Evolutionary conservation across 352 stramenopile species (phyloP).

Genomic region (Pythium inflatum): DNA sequence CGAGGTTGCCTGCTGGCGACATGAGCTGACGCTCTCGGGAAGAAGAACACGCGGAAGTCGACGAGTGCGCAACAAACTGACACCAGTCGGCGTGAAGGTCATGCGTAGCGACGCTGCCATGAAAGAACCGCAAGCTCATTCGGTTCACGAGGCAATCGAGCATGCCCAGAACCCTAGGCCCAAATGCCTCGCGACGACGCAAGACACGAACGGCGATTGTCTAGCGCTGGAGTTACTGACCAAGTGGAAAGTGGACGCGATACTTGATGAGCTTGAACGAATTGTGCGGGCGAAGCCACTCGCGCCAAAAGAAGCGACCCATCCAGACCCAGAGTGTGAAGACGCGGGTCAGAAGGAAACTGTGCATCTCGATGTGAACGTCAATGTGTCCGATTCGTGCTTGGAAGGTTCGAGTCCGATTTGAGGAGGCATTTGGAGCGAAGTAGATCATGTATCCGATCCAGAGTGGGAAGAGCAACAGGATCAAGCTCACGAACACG

Average conservation of each 20-base stretch:
- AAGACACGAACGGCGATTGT: too few species aligned
- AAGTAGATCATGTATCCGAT: constrained; percentile 12
- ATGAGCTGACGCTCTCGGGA: too few species aligned
- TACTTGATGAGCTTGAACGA: background rate
- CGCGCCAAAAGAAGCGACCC: constrained; percentile 18
- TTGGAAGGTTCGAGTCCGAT: constrained; percentile 12
- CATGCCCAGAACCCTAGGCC: too few species aligned
- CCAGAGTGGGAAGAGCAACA: constrained; percentile 10
- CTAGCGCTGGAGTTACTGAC: too few species aligned
- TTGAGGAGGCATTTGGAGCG: background rate
- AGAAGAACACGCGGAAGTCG: too few species aligned
- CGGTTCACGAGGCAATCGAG: too few species aligned
- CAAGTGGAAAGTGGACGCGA: background rate
- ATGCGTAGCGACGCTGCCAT: too few species aligned
- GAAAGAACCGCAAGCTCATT: too few species aligned
- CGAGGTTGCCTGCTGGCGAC: too few species aligned
- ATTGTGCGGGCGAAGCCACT: background rate
- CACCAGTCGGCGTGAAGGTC: too few species aligned
- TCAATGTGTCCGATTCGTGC: background rate
- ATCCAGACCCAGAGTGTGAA: constrained; percentile 27
- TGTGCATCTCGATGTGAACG: constrained; percentile 14
- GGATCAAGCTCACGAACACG: background rate
- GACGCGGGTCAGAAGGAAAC: constrained; percentile 11
- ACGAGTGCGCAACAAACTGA: too few species aligned
- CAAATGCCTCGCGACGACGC: too few species aligned